Evolutionary conservation across 495 filamentous ascomycete species (phyloP).

Genomic region (Penicillium silybi): DNA sequence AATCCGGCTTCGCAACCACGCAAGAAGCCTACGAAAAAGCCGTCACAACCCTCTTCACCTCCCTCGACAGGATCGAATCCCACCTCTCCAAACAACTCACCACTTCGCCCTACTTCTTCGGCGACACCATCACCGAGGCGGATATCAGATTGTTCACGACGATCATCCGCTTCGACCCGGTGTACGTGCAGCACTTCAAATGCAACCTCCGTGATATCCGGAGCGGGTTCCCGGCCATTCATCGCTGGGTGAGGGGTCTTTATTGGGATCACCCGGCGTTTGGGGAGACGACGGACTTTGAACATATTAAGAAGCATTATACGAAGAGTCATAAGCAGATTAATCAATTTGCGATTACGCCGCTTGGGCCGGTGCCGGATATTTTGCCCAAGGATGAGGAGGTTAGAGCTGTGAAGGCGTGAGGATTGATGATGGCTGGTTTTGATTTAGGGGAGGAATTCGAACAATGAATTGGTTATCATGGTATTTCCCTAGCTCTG

Average conservation of each 20-base stretch:
- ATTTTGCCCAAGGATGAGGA: conserved; percentile 59
- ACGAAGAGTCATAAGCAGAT: conserved; percentile 69
- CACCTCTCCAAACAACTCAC: conserved; percentile 50
- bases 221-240: conserved; percentile 65
- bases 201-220: conserved; percentile 83
- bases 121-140: conserved; percentile 67
- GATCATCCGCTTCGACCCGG: conserved; percentile 78
- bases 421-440: no score
- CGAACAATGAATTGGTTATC: not conserved
- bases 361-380: conserved; percentile 60
- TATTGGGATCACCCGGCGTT: conserved; percentile 68
- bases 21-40: conserved; percentile 74
- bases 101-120: conserved; percentile 62
- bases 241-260: conserved; percentile 61
- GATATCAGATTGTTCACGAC: conserved; percentile 83
- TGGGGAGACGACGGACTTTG: conserved; percentile 60
- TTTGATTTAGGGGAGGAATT: no score
- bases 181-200: conserved; percentile 95
- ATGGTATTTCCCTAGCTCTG: no score
- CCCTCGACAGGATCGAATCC: conserved; percentile 66
- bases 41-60: conserved; percentile 63
- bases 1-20: conserved; percentile 65
- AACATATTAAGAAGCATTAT: conserved; percentile 71
- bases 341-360: conserved; percentile 60
- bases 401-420: conserved; percentile 50